A percentile compares a stretch with the other conserved stretches of the same genome.
Evolutionary conservation across 495 filamentous ascomycete genomes (phyloP).

Genomic region (Margaritispora aquatica): DNA sequence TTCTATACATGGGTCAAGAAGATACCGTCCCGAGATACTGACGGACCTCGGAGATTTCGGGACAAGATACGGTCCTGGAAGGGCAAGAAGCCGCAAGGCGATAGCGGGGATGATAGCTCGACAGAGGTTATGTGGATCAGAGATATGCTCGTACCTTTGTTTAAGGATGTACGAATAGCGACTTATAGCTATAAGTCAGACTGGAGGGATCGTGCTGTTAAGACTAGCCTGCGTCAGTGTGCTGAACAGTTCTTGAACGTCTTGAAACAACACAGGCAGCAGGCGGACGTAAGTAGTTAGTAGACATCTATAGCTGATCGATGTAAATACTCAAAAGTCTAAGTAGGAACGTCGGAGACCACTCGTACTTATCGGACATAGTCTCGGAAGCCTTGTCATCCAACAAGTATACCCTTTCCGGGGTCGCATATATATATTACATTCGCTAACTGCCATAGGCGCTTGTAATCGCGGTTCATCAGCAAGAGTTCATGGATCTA

Average conservation of each 20-base stretch:
- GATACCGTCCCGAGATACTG: neutral
- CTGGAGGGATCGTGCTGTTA: conserved; percentile 7
- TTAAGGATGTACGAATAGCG: conserved; percentile 11
- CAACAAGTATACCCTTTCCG: conserved; percentile 7
- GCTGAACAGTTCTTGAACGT: conserved; percentile 10
- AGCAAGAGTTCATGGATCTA: conserved; percentile 1
- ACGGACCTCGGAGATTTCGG: conserved; percentile 1
- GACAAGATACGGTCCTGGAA: conserved; percentile 5
- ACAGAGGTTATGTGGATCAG: conserved; percentile 12
- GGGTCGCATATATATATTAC: neutral
- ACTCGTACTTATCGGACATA: conserved; percentile 13
- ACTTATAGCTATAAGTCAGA: conserved; percentile 18
- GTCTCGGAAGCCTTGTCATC: conserved; percentile 11
- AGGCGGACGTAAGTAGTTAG: conserved; percentile 3
- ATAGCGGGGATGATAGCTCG: neutral
- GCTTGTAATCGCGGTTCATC: conserved; percentile 2
- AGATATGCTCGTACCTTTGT: conserved; percentile 13
- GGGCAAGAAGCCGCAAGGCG: conserved; percentile 1
- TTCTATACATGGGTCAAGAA: conserved; percentile 15
- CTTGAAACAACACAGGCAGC: neutral
- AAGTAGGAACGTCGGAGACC: conserved; percentile 8
- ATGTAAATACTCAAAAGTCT: conserved; percentile 7
- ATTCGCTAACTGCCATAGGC: conserved; percentile 3
- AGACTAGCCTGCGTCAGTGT: conserved; percentile 13
- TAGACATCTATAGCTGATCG: neutral